Base-by-base conservation (phyloP, 225 moss, liverwort and hornwort genomes). In the Pseudisothecium myosuroides region DNA sequence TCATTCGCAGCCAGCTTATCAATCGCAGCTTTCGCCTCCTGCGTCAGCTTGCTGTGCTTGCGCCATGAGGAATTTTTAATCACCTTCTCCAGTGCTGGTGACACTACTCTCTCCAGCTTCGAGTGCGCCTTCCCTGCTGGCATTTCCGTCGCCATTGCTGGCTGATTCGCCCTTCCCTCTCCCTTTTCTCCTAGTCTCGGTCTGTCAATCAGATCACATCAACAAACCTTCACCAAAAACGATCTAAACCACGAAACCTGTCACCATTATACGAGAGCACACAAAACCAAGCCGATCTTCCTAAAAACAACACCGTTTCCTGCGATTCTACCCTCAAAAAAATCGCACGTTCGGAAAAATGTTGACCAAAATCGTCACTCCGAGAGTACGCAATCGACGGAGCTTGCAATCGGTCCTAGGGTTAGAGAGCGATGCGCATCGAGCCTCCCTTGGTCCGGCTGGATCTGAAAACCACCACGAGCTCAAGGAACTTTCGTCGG, bases 21-120 rank as follows among this genome's bases (percentile, higher is more conserved):
- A 58, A 99, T 87, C 81, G 97, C 96, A 55, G 92, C 89, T 88
- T 97, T 99, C 82, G 96, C 95, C 88, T 99, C 99, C 93, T 96
- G 96, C 72, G 97, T 95, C 41, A 99, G 95, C 95, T 99, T 99
- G 84, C 91, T 95, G 85, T 99, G 99, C 92, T 99, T 99, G 76
- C 99, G 93, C 99, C 99, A 99, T 32, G 99, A 93, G 65, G 96
- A 94, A 94, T 97, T 99, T 88, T 97, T 97, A 60, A 97, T 96
- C 82, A 99, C 95, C 91, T 94, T 96, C 89, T 99, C 99, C 92
- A 99, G 92, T 73, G 99, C 99, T 47, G 97, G 96, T 21, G 94
- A 92, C 60, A 99, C 97, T 72, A 97, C 96, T 93, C 74, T 96
- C 95, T 95, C 96, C 92, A 99, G 94, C 93, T 96, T 97, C 87